Evolutionary conservation across 495 filamentous ascomycete genomes (phyloP).

Genomic region (Trichocladium uniseriatum): DNA sequence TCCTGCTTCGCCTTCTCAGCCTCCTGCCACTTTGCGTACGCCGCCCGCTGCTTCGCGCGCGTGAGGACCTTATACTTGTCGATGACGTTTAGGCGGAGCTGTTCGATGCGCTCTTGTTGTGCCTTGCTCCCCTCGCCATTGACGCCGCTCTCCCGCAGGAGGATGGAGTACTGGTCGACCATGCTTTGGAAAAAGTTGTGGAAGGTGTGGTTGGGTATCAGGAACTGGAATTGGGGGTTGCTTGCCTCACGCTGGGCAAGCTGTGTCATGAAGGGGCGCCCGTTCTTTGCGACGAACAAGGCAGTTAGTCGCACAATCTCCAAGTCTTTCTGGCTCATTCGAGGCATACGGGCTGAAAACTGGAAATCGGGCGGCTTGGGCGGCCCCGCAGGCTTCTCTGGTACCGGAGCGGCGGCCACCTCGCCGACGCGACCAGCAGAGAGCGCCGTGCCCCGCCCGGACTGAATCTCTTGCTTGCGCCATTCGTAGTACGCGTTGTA

Average conservation of each 20-base stretch:
- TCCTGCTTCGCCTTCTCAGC: constrained; percentile 83
- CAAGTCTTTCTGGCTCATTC: constrained; percentile 89
- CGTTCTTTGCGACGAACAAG: constrained; percentile 82
- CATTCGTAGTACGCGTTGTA: constrained; percentile 86
- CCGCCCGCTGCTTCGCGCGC: constrained; percentile 71
- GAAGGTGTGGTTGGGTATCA: constrained; percentile 88
- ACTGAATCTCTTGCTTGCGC: constrained; percentile 75
- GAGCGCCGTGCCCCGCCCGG: constrained; percentile 70
- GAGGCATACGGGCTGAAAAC: constrained; percentile 96
- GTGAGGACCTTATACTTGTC: constrained; percentile 74
- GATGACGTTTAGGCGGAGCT: constrained; percentile 65
- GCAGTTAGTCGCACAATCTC: constrained; percentile 88
- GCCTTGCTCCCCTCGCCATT: constrained; percentile 56
- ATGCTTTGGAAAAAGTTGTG: constrained; percentile 89
- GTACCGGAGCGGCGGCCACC: constrained; percentile 34
- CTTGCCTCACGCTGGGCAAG: constrained; percentile 78
- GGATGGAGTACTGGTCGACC: constrained; percentile 87
- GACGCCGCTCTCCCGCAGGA: constrained; percentile 62
- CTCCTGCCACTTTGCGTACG: constrained; percentile 78
- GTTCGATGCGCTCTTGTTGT: constrained; percentile 58
- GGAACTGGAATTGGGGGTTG: constrained; percentile 95
- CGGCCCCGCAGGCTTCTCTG: constrained; percentile 70
- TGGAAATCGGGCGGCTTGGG: constrained; percentile 80
- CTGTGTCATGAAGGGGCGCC: constrained; percentile 79
- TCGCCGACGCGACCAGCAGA: constrained; percentile 70